Conservation (phyloP, 345 rosid species). For the Eucalyptus dawsonii region DNA sequence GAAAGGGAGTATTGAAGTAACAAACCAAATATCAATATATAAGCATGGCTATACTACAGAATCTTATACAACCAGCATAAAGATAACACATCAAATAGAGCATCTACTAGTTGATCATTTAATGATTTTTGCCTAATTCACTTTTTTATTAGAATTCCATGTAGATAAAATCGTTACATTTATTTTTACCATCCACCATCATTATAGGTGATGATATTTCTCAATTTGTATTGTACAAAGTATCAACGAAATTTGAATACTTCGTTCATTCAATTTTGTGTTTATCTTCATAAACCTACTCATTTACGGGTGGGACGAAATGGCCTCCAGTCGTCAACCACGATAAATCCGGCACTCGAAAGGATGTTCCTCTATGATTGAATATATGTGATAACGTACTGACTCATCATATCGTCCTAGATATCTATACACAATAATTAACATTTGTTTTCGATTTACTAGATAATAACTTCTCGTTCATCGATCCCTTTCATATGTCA, state of each 20-base stretch:
- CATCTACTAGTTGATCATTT: neutral
- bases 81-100: neutral
- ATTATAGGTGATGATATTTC: neutral
- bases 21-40: neutral
- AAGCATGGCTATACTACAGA: neutral
- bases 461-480: neutral
- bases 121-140: neutral
- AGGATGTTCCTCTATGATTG: neutral
- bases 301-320: neutral
- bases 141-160: neutral
- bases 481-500: neutral
- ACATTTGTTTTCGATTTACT: neutral
- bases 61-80: neutral
- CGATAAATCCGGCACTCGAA: neutral
- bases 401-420: neutral
- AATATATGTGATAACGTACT: neutral
- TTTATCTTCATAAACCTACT: neutral
- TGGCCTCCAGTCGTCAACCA: neutral
- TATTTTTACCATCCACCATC: neutral
- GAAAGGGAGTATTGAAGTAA: neutral
- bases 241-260: neutral
- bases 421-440: neutral
- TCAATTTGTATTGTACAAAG: neutral
- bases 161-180: neutral
- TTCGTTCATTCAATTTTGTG: neutral